A percentile compares a stretch with the other conserved stretches of the same genome.
phyloP scores from a whole-genome alignment of 2,329 filamentous ascomycete species.

The Colletotrichum sp. region DNA sequence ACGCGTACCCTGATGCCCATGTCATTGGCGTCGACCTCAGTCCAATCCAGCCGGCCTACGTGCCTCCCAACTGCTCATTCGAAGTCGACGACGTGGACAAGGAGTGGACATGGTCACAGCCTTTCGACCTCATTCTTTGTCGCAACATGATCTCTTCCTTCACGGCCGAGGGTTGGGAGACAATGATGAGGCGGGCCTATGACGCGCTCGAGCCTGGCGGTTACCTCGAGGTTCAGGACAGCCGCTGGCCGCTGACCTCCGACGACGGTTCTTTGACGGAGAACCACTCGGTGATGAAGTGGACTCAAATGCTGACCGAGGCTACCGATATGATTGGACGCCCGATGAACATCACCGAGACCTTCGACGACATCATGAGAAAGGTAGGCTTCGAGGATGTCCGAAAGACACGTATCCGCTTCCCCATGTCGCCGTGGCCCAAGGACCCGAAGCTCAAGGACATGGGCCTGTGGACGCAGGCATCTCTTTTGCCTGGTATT shows the following conservation, averaged over 20 bases:
- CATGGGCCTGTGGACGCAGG: constrained; percentile 30
- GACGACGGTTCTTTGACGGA: constrained; percentile 33
- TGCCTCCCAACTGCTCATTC: constrained; percentile 31
- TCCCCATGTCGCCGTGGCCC: constrained; percentile 29
- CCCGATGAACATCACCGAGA: constrained; percentile 22
- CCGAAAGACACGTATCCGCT: not conserved
- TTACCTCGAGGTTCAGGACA: constrained; percentile 33
- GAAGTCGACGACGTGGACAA: constrained; percentile 34
- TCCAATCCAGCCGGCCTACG: constrained; percentile 36
- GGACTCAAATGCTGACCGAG: constrained; percentile 30
- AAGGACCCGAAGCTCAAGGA: constrained; percentile 34
- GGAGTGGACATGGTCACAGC: constrained; percentile 19
- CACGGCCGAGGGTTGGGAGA: constrained; percentile 17
- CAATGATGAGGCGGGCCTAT: constrained; percentile 22
- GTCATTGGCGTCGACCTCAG: constrained; percentile 33
- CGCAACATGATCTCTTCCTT: constrained; percentile 33
- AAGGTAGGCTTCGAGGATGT: not conserved
- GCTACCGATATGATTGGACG: constrained; percentile 29
- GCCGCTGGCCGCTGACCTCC: constrained; percentile 27
- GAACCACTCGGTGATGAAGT: constrained; percentile 28
- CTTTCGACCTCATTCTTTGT: constrained; percentile 36
- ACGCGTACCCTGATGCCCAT: not conserved
- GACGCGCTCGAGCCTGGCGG: constrained; percentile 33
- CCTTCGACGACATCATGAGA: rapidly evolving
- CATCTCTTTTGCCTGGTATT: constrained; percentile 18